Conservation (phyloP, 768 basidiomycete species). For the Hydnomerulius pinastri region DNA sequence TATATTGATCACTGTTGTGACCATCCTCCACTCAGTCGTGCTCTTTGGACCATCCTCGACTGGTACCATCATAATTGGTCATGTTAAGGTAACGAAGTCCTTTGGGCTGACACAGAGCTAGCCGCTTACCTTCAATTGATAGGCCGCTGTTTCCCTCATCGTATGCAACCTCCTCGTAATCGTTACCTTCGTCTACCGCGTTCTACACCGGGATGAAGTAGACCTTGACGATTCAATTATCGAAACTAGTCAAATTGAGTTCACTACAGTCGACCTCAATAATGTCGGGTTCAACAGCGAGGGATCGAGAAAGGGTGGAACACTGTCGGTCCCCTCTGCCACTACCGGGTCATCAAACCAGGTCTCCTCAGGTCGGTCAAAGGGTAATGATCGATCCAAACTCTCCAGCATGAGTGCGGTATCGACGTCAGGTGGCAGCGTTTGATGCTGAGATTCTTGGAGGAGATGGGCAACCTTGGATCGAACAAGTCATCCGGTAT, state of each 20-base stretch:
- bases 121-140: too few relatives aligned
- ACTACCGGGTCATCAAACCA: not conserved
- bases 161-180: constrained; percentile 28
- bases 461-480: too few relatives aligned
- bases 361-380: constrained; percentile 11
- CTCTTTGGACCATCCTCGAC: constrained; percentile 5
- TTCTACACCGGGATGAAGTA: not conserved
- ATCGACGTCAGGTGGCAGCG: too few relatives aligned
- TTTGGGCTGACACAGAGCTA: too few relatives aligned
- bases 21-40: constrained; percentile 12
- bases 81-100: constrained; percentile 28
- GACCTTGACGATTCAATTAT: not conserved
- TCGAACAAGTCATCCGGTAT: too few relatives aligned
- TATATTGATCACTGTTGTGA: constrained; percentile 21
- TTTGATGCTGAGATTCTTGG: too few relatives aligned
- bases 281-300: not conserved
- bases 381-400: not conserved
- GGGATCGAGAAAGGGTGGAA: not conserved
- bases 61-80: constrained; percentile 19
- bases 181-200: constrained; percentile 19
- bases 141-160: constrained; percentile 10
- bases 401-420: not conserved
- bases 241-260: not conserved
- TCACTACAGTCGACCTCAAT: constrained; percentile 16
- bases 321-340: not conserved